These are phyloP conservation scores for Pseudogymnoascus sp. DNA, from an alignment of 2,329 filamentous ascomycete genomes.

Conservation along the genomic window DNA sequence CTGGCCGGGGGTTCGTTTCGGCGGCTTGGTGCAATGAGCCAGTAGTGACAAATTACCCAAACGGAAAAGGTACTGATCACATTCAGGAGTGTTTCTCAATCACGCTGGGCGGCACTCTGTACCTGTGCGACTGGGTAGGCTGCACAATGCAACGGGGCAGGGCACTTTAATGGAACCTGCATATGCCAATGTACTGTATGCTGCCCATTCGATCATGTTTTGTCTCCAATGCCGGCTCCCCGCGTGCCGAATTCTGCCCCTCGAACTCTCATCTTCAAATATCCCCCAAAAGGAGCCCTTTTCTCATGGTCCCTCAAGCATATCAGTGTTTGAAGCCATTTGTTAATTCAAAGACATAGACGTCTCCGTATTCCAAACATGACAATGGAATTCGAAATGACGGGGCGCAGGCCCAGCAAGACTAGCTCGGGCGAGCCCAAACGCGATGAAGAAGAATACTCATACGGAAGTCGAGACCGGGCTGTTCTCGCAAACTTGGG, in stretches of 20 bases:
- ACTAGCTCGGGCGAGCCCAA: background rate
- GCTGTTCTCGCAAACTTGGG: slow-evolving; percentile 23
- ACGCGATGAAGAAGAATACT: slow-evolving; percentile 19
- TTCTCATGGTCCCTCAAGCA: slow-evolving; percentile 2
- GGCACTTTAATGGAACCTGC: slow-evolving; percentile 1
- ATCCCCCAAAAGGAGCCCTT: background rate
- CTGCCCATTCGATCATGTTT: background rate
- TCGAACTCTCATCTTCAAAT: background rate
- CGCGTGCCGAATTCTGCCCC: background rate
- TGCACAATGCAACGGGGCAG: background rate
- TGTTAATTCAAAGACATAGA: background rate
- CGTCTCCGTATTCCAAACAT: background rate
- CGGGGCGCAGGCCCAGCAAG: background rate
- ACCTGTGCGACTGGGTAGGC: background rate
- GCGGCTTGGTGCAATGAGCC: background rate
- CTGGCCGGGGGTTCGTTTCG: slow-evolving; percentile 1
- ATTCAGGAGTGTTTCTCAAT: slow-evolving; percentile 3
- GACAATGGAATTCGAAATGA: slow-evolving; percentile 3
- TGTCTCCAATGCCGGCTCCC: slow-evolving; percentile 8
- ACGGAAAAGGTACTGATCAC: slow-evolving; percentile 3
- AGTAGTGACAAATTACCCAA: slow-evolving; percentile 3
- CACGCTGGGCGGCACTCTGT: background rate
- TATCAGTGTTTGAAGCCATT: slow-evolving; percentile 1
- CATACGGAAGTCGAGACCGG: slow-evolving; percentile 19
- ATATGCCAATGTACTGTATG: background rate